Percentiles rank a stretch among this genome's conserved stretches.
Conservation (phyloP, 2,329 filamentous ascomycete species). For the Leptosphaerulina australis region DNA sequence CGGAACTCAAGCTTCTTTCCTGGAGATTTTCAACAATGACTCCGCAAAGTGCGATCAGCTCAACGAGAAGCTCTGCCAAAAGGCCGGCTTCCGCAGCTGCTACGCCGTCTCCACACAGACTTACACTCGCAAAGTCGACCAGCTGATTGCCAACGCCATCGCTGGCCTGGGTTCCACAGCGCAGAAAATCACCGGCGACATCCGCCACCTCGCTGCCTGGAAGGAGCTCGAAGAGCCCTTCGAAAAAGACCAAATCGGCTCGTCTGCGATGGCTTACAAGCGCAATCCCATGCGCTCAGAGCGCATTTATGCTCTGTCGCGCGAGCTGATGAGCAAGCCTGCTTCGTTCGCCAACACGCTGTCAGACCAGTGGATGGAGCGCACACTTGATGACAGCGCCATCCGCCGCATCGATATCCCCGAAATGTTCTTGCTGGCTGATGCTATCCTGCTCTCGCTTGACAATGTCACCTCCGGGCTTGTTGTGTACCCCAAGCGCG, state of each 20-base stretch:
- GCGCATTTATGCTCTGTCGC: conserved; percentile 64
- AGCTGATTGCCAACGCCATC: conserved; percentile 80
- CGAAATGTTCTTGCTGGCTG: conserved; percentile 56
- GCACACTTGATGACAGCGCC: conserved; percentile 77
- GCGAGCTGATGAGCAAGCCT: conserved; percentile 60
- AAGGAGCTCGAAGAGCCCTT: conserved; percentile 90
- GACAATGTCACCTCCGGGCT: conserved; percentile 75
- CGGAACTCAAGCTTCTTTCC: conserved; percentile 67
- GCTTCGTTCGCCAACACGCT: conserved; percentile 67
- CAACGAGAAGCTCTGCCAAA: conserved; percentile 67
- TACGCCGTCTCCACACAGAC: conserved; percentile 74
- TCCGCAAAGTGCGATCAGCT: conserved; percentile 66
- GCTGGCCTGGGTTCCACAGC: conserved; percentile 79
- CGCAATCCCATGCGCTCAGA: conserved; percentile 66
- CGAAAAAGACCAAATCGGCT: conserved; percentile 69
- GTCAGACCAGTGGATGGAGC: conserved; percentile 77
- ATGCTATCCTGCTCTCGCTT: conserved; percentile 68
- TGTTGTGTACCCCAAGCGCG: conserved; percentile 76
- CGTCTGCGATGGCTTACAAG: conserved; percentile 66
- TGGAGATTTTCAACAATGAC: conserved; percentile 69
- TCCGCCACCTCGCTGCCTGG: conserved; percentile 72
- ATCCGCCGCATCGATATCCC: conserved; percentile 64
- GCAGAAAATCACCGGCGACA: conserved; percentile 74
- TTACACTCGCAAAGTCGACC: conserved; percentile 82
- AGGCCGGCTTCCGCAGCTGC: conserved; percentile 66